Evolutionary conservation across 495 filamentous ascomycete genomes (phyloP).

Genomic region (Hypomontagnella submonticulosa): DNA sequence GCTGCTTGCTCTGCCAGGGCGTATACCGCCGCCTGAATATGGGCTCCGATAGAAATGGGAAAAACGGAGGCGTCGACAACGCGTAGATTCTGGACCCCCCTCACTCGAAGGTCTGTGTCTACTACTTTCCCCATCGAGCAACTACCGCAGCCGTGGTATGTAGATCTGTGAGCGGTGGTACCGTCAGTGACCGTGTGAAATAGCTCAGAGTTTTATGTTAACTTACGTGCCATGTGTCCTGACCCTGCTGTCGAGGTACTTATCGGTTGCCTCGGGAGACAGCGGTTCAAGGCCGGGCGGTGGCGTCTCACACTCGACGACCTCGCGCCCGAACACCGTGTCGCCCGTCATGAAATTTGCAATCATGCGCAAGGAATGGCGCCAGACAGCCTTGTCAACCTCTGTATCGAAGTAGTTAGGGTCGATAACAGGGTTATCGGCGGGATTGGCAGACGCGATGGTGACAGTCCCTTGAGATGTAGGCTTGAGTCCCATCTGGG

Average conservation of each 20-base stretch:
- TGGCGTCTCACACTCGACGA: slow-evolving; percentile 25
- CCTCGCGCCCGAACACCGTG: slow-evolving; percentile 26
- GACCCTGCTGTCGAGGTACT: slow-evolving; percentile 34
- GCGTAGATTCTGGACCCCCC: slow-evolving; percentile 39
- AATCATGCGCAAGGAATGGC: slow-evolving; percentile 14
- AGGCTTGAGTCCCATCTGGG: slow-evolving; percentile 48
- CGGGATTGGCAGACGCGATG: slow-evolving; percentile 48
- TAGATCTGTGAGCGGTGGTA: background rate
- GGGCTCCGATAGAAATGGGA: slow-evolving; percentile 35
- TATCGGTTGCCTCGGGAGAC: slow-evolving; percentile 24
- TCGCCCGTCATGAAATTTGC: slow-evolving; percentile 20
- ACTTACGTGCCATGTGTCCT: slow-evolving; percentile 23
- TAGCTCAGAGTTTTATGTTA: background rate
- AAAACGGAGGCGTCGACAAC: slow-evolving; percentile 48
- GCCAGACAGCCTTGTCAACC: slow-evolving; percentile 33
- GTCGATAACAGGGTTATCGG: slow-evolving; percentile 51
- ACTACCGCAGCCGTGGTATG: slow-evolving; percentile 11
- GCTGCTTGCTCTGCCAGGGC: slow-evolving; percentile 47
- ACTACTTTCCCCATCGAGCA: slow-evolving; percentile 46
- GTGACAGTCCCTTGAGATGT: slow-evolving; percentile 58
- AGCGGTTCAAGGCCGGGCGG: slow-evolving; percentile 17
- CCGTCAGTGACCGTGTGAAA: no score
- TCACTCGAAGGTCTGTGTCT: slow-evolving; percentile 38
- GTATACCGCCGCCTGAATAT: slow-evolving; percentile 42
- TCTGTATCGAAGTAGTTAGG: slow-evolving; percentile 57